phyloP scores from a whole-genome alignment of 805 yeast genomes.

The Yarrowia sp. region DNA sequence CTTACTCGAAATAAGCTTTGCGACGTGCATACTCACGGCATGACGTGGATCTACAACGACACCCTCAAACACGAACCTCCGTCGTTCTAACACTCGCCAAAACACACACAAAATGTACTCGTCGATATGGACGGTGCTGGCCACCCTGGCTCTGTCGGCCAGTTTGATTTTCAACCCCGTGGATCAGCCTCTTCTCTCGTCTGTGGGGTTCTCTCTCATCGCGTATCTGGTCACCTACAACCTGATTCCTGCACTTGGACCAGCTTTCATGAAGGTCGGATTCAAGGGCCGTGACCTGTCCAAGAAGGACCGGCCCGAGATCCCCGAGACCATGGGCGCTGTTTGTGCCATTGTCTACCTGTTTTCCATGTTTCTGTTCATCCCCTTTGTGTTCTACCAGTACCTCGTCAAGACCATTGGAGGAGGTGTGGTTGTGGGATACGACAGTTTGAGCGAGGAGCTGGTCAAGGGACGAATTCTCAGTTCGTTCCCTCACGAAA shows the following conservation, averaged over 20 bases:
- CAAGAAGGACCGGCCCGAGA: conserved; percentile 71
- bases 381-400: conserved; percentile 86
- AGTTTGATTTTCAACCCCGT: conserved; percentile 44
- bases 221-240: conserved; percentile 68
- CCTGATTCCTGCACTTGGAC: conserved; percentile 72
- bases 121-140: conserved; percentile 36
- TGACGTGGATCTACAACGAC: conserved; percentile 25
- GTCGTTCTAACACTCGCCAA: not conserved
- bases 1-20: conserved; percentile 1
- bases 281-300: conserved; percentile 85
- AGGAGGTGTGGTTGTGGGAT: conserved; percentile 53
- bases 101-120: conserved; percentile 16
- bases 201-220: conserved; percentile 68
- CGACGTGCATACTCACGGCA: conserved; percentile 21
- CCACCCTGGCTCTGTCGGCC: conserved; percentile 31
- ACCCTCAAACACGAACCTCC: not conserved
- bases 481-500: conserved; percentile 71
- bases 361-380: conserved; percentile 79
- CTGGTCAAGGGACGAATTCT: conserved; percentile 39
- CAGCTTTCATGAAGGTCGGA: conserved; percentile 76
- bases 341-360: conserved; percentile 82
- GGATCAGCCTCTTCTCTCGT: conserved; percentile 61
- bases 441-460: conserved; percentile 54
- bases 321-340: conserved; percentile 94
- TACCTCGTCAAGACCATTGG: conserved; percentile 70